Evolutionary conservation across 768 basidiomycete genomes (phyloP), one percentile per base, ranked within the genome.

Genomic region (Gymnopilus junonius): DNA sequence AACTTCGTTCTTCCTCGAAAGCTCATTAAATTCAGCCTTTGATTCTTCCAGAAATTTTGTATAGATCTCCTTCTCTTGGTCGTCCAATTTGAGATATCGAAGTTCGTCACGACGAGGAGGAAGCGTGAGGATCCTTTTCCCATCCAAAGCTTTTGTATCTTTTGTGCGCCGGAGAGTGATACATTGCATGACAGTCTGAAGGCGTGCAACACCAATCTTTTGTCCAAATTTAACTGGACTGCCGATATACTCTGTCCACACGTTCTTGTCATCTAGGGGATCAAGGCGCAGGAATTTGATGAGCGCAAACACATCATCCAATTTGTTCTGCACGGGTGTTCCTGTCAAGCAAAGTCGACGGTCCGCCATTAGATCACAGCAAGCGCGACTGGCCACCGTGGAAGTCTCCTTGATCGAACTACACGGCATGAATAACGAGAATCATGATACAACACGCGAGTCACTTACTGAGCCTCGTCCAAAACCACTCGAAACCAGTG

Each of bases 311-410:
- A 99, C 91, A 72, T 99, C 97, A 77, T 99, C 97, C 56, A 99
- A 86, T 76, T 97, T 97, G 83, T 99, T 99, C 79, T 99, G 97
- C 37, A 99, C 95, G 1, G 97, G 97, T 8, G 97, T 99, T 59
- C 97, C 97, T n/a, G 96, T 96, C 40, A 99, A 81, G 75, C 94
- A 96, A 43, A 98, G 81, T 15, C 97, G 89, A 56, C 97, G 89
- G 72, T 98, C 94, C 15, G 97, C 94, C 75, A 91, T 85, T 53
- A 99, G 85, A 74, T 97, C 95, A 76, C 97, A 99, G 12, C 92
- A 95, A 7, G 97, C 97, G 59, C 94, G 89, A 65, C 95, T 95
- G 45, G 92, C 96, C 43, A 99, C 94, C 1, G 97, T 99, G 23
- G 87, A 85, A 6, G 94, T 91, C 76, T 98, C 97, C 76, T 99